phyloP scores from a whole-genome alignment of 2,329 filamentous ascomycete species.

The Exophiala oligosperma region DNA sequence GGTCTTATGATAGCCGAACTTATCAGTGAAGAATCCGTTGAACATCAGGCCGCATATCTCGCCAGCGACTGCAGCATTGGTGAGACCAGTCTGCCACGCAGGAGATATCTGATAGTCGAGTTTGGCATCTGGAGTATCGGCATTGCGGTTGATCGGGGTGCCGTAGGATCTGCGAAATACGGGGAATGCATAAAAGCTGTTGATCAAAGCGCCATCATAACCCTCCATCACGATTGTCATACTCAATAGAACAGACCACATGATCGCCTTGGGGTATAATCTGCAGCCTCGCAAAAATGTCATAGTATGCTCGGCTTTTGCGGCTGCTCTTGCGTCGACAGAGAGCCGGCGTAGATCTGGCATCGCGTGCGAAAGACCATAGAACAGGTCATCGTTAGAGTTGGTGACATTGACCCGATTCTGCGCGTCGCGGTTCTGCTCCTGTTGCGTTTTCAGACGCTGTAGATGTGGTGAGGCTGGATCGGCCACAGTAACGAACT shows the following conservation, averaged over 20 bases:
- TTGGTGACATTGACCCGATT: slow-evolving; percentile 14
- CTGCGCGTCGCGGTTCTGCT: background rate
- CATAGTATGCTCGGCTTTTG: slow-evolving; percentile 31
- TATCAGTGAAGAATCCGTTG: slow-evolving; percentile 65
- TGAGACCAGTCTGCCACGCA: slow-evolving; percentile 59
- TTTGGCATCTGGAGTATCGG: slow-evolving; percentile 43
- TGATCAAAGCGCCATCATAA: slow-evolving; percentile 33
- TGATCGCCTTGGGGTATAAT: slow-evolving; percentile 33
- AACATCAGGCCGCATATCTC: slow-evolving; percentile 67
- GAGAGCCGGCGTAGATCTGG: slow-evolving; percentile 26
- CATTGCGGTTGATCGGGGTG: slow-evolving; percentile 31
- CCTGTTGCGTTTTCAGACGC: slow-evolving; percentile 13
- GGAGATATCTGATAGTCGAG: slow-evolving; percentile 52
- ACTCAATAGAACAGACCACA: slow-evolving; percentile 32
- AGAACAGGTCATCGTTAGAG: slow-evolving; percentile 28
- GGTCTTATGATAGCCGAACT: slow-evolving; percentile 67
- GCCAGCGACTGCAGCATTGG: slow-evolving; percentile 59
- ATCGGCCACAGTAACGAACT: slow-evolving; percentile 21
- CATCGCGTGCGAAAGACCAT: slow-evolving; percentile 23
- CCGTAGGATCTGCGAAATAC: slow-evolving; percentile 35
- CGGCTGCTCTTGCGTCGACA: slow-evolving; percentile 25
- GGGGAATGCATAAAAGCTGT: slow-evolving; percentile 35
- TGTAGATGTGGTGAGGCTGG: slow-evolving; percentile 5
- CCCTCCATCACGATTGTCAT: slow-evolving; percentile 35
- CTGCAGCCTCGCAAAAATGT: slow-evolving; percentile 28